Base-by-base conservation (phyloP, 768 basidiomycete genomes). In the Mrakia frigida region DNA sequence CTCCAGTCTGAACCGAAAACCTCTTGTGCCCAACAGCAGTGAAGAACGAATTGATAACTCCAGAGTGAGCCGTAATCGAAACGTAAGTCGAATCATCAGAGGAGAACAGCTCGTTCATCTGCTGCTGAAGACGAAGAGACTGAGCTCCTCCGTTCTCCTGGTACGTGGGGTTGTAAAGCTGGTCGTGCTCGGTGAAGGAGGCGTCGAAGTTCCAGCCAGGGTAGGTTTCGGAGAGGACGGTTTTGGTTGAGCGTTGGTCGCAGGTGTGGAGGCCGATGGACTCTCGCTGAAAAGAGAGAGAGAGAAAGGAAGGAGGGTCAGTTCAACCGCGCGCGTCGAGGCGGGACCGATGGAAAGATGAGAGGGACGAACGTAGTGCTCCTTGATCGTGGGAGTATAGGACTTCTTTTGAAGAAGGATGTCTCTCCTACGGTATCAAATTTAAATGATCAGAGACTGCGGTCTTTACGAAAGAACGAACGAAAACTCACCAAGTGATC, bases 31-130 rank as follows among this genome's bases (percentile, higher is more conserved):
- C 65, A 6, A 81, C 61, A 4, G 78, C 80, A 7, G 69, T 70
- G 59, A 81, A 80, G 39, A 46, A 63, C 18, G 73, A 25, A 31
- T 41, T n/a, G 39, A 96, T 90, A 11, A 76, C 76, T 16, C 81
- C 82, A 7, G 77, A 77, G 61, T 83, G 82, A 9, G 80, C 79
- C 2, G 82, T 82, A 41, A 83, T 81, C 56, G 76, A 78, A 72
- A 83, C 70, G 77, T 78, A 80, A 16, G 79, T 71, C 6, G 73
- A 52, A 1, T 74, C 16, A 39, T 81, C 80, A 3, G 74, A 76
- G 1, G 81, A 77, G 37, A 83, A 83, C 63, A 82, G 65, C 74
- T 80, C 50, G 70, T 79, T 74, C 18, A 79, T 74, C 6, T 75
- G 33, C 46, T 78, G 76, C 56, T 78, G 80, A 6, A 78, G 70